Evolutionary conservation across 1,284 basidiomycete species (phyloP).

Genomic region (Leccinum fuscescens): DNA sequence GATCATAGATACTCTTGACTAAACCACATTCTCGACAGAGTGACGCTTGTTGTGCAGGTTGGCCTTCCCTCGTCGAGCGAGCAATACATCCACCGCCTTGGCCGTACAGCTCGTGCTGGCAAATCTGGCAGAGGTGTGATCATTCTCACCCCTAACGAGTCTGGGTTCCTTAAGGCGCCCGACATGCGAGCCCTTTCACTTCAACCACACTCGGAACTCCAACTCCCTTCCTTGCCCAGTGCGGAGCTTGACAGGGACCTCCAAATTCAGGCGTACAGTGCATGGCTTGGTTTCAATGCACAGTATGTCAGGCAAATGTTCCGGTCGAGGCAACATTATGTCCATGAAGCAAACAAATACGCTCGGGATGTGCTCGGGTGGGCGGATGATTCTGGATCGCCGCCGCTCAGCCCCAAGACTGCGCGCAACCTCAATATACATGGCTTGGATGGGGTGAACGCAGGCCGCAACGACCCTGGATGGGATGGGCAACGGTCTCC

Average conservation of each 20-base stretch:
- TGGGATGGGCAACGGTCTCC: constrained; percentile 8
- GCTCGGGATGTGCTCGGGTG: constrained; percentile 45
- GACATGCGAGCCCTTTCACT: constrained; percentile 46
- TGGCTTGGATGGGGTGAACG: constrained; percentile 46
- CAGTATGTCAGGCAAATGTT: constrained; percentile 39
- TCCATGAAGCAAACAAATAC: constrained; percentile 45
- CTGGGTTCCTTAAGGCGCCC: constrained; percentile 48
- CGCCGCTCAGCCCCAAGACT: constrained; percentile 49
- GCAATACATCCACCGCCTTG: constrained; percentile 90
- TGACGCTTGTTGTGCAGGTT: constrained; percentile 60
- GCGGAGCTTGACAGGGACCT: constrained; percentile 34
- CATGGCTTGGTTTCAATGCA: constrained; percentile 64
- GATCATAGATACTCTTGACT: constrained; percentile 47
- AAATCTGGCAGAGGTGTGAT: constrained; percentile 65
- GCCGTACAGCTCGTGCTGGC: constrained; percentile 85
- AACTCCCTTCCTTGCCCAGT: constrained; percentile 27
- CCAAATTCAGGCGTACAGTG: constrained; percentile 54
- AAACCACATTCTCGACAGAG: constrained; percentile 35
- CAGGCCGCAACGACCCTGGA: constrained; percentile 4
- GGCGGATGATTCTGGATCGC: constrained; percentile 32
- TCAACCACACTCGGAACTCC: constrained; percentile 25
- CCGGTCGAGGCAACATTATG: constrained; percentile 45
- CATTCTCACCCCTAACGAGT: constrained; percentile 54
- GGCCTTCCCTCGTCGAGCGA: constrained; percentile 80
- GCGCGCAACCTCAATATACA: constrained; percentile 63